phyloP scores from a whole-genome alignment of 768 basidiomycete species.

The Tricholoma hemisulphureum region DNA sequence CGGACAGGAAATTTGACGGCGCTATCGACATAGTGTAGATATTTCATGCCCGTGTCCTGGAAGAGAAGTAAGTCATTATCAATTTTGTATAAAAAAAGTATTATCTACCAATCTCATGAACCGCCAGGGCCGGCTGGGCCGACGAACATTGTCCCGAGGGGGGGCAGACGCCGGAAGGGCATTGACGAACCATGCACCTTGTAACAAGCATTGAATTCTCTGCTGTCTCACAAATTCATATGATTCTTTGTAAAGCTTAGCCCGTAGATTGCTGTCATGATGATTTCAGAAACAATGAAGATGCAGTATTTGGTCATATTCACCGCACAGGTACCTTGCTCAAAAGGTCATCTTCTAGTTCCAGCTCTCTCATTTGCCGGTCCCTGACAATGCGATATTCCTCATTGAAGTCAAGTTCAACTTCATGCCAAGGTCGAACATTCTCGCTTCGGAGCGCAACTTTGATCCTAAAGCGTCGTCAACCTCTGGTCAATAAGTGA shows the following conservation, averaged over 20 bases:
- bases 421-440: slow-evolving; percentile 75
- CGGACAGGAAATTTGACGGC: slow-evolving; percentile 76
- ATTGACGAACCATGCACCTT: slow-evolving; percentile 92
- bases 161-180: slow-evolving; percentile 57
- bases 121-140: slow-evolving; percentile 71
- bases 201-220: slow-evolving; percentile 80
- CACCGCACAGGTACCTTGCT: slow-evolving; percentile 85
- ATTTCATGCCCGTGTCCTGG: slow-evolving; percentile 78
- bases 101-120: slow-evolving; percentile 77
- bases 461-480: slow-evolving; percentile 54
- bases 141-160: slow-evolving; percentile 52
- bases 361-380: slow-evolving; percentile 87
- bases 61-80: not conserved
- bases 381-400: slow-evolving; percentile 87
- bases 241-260: slow-evolving; percentile 85
- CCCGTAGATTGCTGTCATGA: slow-evolving; percentile 68
- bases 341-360: slow-evolving; percentile 82
- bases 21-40: slow-evolving; percentile 84
- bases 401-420: slow-evolving; percentile 78
- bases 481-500: not conserved
- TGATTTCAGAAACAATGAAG: slow-evolving; percentile 1
- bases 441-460: slow-evolving; percentile 74
- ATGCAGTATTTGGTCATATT: slow-evolving; percentile 22
- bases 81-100: not conserved
- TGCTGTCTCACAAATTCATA: slow-evolving; percentile 89